phyloP scores from a whole-genome alignment of 1,284 basidiomycete genomes.

The Earliella scabrosa region DNA sequence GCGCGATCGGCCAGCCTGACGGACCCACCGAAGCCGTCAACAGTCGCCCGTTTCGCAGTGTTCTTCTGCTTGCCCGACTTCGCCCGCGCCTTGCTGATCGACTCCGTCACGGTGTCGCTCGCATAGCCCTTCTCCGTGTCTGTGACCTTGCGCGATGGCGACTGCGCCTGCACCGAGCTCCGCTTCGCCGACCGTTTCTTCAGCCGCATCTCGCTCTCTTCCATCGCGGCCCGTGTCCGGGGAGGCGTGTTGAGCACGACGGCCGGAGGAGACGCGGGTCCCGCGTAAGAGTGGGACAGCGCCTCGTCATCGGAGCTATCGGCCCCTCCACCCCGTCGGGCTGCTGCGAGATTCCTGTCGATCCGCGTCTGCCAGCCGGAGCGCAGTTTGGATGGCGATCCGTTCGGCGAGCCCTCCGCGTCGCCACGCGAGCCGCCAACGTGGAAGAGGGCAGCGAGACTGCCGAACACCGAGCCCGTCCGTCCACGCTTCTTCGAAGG shows the following conservation, averaged over 20 bases:
- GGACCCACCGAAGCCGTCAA: constrained; percentile 11
- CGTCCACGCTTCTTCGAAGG: constrained; percentile 26
- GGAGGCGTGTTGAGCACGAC: constrained; percentile 4
- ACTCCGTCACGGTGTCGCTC: constrained; percentile 34
- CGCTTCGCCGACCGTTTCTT: constrained; percentile 31
- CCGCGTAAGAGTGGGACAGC: constrained; percentile 11
- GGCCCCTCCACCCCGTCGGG: constrained; percentile 26
- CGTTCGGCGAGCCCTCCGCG: constrained; percentile 7
- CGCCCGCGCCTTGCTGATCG: constrained; percentile 22
- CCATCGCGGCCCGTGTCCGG: neutral
- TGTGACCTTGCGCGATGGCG: constrained; percentile 16
- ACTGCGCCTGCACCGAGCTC: constrained; percentile 23
- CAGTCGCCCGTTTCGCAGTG: constrained; percentile 9
- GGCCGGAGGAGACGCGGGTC: constrained; percentile 1
- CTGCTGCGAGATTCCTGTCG: constrained; percentile 47
- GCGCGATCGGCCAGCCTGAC: neutral
- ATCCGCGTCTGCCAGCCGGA: constrained; percentile 51
- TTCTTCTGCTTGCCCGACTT: constrained; percentile 20
- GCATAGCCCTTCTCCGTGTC: constrained; percentile 31
- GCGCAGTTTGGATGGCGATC: constrained; percentile 17
- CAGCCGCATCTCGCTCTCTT: constrained; percentile 17
- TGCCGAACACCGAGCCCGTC: constrained; percentile 30
- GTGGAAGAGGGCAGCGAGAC: constrained; percentile 35
- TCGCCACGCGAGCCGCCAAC: constrained; percentile 20
- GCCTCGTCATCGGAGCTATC: constrained; percentile 42